Percentiles rank a stretch among this genome's conserved stretches.
phyloP scores from a whole-genome alignment of 257 asterid species.

The Solanum chilense region DNA sequence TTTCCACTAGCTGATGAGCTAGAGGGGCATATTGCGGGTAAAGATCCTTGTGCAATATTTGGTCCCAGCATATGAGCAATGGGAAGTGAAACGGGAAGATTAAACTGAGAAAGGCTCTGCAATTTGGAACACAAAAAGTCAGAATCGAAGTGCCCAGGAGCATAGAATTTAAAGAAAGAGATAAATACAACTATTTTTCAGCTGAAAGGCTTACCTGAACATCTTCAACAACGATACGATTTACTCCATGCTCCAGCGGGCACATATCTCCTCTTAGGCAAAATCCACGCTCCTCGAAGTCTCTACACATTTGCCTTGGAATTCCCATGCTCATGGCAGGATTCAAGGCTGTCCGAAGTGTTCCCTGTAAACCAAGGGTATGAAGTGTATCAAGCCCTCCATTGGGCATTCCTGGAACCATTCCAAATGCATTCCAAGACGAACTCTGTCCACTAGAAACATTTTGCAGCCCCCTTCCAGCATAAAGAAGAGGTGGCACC shows the following conservation, averaged over 20 bases:
- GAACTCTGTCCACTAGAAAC: conserved; percentile 40
- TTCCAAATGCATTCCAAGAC: conserved; percentile 74
- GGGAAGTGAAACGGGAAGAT: conserved; percentile 67
- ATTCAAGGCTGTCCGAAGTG: conserved; percentile 48
- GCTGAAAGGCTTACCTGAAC: conserved; percentile 63
- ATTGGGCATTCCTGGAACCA: conserved; percentile 72
- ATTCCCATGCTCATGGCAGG: conserved; percentile 59
- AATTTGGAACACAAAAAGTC: conserved; percentile 12
- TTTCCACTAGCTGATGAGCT: conserved; percentile 37
- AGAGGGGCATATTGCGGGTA: conserved; percentile 33
- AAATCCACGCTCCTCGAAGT: conserved; percentile 99
- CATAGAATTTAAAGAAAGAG: neutral
- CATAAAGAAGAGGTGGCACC: conserved; percentile 52
- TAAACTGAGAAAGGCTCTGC: conserved; percentile 85
- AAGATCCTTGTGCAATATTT: conserved; percentile 44
- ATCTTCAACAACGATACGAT: conserved; percentile 95
- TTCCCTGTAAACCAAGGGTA: conserved; percentile 66
- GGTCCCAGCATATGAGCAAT: conserved; percentile 54
- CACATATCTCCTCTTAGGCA: conserved; percentile 99
- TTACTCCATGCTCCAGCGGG: conserved; percentile 96
- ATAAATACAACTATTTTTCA: neutral
- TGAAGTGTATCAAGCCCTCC: conserved; percentile 74
- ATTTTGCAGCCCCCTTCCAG: conserved; percentile 67
- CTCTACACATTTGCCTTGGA: conserved; percentile 81
- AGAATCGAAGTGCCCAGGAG: neutral